Base-by-base conservation (phyloP, 2,329 filamentous ascomycete genomes). In the Fusarium haematococcum region DNA sequence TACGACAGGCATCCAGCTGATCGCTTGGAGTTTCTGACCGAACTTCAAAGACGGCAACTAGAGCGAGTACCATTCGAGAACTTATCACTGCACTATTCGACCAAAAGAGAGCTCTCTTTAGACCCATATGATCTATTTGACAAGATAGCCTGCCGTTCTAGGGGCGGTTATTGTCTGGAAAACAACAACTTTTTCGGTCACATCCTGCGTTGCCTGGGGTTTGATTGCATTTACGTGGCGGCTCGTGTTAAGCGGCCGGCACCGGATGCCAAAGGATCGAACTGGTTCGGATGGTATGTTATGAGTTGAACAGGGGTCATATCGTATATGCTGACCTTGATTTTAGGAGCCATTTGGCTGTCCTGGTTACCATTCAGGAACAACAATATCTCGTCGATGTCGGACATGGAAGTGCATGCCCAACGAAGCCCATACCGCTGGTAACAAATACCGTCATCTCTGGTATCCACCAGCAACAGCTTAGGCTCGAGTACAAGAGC, bases 51-150 rank as follows among this genome's bases (percentile, higher is more conserved):
- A 20, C 25, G 63, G 6, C 69, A 71, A 8, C 14, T 69, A 4
- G 67, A 66, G n/a, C 59, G 20, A 41, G 60, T 71, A 13, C 63
- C 69, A 6, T 71, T 71, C 18, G 69, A 69, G 23, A 71, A 69
- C 37, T 39, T 69, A 8, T 63, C 67, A 2, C 33, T 71, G 0
- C 69, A 69, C n/a, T 71, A 71, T 30, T 71, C 69, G 27, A 39
- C 30, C 6, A 43, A 56, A 14, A 62, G n/a, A 6, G 20, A 39
- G 18, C 48, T 71, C 2, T 63, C 67, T 5, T 20, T 71, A 16
- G 54, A 67, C 10, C 45, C 39, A 5, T 14, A 50, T 14, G 58
- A 63, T n/a, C 16, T 69, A 8, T 69, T 71, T 7, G n/a, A 52
- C 8, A 69, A 71, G 10, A 61, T 71, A 20, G 54, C 66, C 2